Evolutionary conservation across 139 green algal species (phyloP).

Genomic region (Closterium sp.): DNA sequence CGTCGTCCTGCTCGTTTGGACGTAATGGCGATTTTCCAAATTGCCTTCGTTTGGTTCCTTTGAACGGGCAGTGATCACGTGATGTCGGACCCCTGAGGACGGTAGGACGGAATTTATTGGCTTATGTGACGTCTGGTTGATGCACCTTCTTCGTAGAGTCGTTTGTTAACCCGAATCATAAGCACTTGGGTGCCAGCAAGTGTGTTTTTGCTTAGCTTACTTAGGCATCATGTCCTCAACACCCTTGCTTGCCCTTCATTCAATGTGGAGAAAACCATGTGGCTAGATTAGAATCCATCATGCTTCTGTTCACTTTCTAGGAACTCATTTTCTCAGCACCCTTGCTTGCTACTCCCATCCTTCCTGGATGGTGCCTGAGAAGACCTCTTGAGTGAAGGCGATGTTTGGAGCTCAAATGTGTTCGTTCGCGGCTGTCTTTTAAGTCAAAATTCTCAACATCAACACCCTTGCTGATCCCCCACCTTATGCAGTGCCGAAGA

Average conservation of each 20-base stretch:
- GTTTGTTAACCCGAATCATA: too few species aligned
- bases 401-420: background rate
- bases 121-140: background rate
- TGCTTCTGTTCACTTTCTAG: too few species aligned
- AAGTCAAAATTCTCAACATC: background rate
- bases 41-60: background rate
- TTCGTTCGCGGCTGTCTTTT: background rate
- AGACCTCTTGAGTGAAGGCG: background rate
- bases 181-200: background rate
- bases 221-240: background rate
- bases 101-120: too few species aligned
- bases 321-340: background rate
- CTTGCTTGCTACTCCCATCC: background rate
- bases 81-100: too few species aligned
- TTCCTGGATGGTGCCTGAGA: background rate
- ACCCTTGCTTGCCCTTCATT: too few species aligned
- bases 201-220: background rate
- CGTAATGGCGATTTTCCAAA: too few species aligned
- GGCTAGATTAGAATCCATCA: too few species aligned
- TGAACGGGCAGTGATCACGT: background rate
- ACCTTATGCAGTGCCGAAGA: slow-evolving; percentile 28
- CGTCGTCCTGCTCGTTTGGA: too few species aligned
- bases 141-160: background rate
- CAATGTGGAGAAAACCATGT: too few species aligned
- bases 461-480: background rate